Evolutionary conservation across 345 rosid genomes (phyloP).

Genomic region (Populus ilicifolia): DNA sequence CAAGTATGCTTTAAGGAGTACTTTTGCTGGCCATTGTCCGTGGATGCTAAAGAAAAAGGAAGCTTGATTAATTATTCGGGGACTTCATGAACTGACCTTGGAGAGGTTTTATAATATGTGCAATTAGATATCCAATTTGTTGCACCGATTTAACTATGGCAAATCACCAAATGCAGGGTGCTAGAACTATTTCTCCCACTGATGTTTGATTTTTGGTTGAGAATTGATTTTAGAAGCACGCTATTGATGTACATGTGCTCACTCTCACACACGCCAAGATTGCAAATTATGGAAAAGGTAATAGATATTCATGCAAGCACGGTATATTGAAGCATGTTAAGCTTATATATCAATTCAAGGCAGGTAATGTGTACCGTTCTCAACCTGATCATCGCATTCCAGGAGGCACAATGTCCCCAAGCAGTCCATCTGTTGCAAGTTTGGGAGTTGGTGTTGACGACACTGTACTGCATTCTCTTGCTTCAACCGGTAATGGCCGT

Average conservation of each 20-base stretch:
- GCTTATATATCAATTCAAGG: neutral
- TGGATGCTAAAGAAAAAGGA: neutral
- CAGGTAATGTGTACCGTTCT: constrained; percentile 23
- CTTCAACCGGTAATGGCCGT: constrained; percentile 22
- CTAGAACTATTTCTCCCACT: neutral
- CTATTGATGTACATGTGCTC: neutral
- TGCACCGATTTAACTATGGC: neutral
- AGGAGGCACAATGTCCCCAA: constrained; percentile 82
- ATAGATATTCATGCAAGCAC: neutral
- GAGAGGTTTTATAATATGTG: neutral
- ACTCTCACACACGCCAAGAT: neutral
- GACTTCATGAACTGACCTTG: neutral
- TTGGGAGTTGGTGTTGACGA: neutral
- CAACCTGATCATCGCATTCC: constrained; percentile 58
- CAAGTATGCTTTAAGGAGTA: neutral
- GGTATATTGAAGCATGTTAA: neutral
- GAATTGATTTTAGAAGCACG: neutral
- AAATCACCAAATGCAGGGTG: neutral
- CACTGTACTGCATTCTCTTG: constrained; percentile 4
- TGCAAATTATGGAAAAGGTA: neutral
- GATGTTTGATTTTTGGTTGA: neutral
- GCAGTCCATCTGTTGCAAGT: constrained; percentile 56
- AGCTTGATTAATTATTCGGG: neutral
- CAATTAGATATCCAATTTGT: neutral
- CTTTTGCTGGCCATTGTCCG: neutral